Evolutionary conservation across 805 yeast species (phyloP).

Genomic region (Lipomyces japonicus): DNA sequence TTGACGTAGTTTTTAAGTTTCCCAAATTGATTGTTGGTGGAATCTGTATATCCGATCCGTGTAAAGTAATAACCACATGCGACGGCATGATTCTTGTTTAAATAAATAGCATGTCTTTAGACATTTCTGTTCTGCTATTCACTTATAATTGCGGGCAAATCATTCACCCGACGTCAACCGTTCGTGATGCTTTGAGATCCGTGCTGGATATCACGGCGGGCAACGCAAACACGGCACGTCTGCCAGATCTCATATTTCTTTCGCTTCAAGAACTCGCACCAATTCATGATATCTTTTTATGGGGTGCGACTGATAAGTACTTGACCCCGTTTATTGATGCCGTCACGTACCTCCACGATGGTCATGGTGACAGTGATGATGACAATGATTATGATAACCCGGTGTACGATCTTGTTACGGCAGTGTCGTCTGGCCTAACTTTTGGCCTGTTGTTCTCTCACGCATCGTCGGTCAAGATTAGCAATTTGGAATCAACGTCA

Average conservation of each 20-base stretch:
- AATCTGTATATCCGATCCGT: too few relatives aligned
- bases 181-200: slow-evolving; percentile 9
- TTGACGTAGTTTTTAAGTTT: too few relatives aligned
- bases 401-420: slow-evolving; percentile 23
- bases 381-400: too few relatives aligned
- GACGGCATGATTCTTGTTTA: too few relatives aligned
- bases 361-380: too few relatives aligned
- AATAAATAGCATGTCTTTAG: too few relatives aligned
- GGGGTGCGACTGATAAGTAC: slow-evolving; percentile 27
- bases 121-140: slow-evolving; percentile 20
- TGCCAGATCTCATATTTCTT: slow-evolving; percentile 35
- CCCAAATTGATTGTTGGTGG: too few relatives aligned
- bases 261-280: slow-evolving; percentile 41
- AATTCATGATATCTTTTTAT: slow-evolving; percentile 35
- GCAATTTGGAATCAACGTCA: slow-evolving; percentile 24
- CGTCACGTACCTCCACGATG: slow-evolving; percentile 27
- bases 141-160: slow-evolving; percentile 35
- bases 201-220: background rate
- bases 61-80: too few relatives aligned
- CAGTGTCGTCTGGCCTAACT: slow-evolving; percentile 34
- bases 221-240: background rate
- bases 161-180: slow-evolving; percentile 20
- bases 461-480: slow-evolving; percentile 44
- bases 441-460: slow-evolving; percentile 38
- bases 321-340: slow-evolving; percentile 33